Percentiles rank a stretch among this genome's conserved stretches.
Evolutionary conservation across 768 basidiomycete genomes (phyloP).

Genomic region (Suillus placidus): DNA sequence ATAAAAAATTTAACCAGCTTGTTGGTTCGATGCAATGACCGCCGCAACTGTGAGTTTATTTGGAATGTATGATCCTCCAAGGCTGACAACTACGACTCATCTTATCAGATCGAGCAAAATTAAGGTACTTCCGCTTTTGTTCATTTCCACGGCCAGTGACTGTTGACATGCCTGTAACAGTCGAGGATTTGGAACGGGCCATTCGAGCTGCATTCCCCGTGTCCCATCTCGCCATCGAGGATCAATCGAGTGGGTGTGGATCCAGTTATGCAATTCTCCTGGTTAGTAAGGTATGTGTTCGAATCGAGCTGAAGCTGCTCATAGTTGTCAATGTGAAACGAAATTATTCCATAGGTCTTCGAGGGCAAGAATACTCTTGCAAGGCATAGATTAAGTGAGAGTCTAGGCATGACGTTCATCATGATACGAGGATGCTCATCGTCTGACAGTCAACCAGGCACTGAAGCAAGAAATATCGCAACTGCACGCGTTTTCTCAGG

Average conservation of each 20-base stretch:
- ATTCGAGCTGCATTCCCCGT: constrained; percentile 68
- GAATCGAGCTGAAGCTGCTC: constrained; percentile 1
- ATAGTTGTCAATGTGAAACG: constrained; percentile 5
- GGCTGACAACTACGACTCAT: constrained; percentile 4
- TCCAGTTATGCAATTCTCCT: constrained; percentile 74
- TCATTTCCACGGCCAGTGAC: constrained; percentile 9
- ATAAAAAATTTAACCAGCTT: too few relatives aligned
- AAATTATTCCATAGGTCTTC: constrained; percentile 52
- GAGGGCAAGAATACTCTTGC: constrained; percentile 82
- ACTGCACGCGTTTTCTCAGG: constrained; percentile 91
- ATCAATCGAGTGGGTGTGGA: constrained; percentile 81
- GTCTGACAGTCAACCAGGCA: constrained; percentile 66
- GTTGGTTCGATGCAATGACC: too few relatives aligned
- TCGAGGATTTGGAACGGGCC: constrained; percentile 57
- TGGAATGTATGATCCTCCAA: too few relatives aligned
- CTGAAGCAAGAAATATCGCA: constrained; percentile 74
- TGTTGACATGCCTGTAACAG: constrained; percentile 60
- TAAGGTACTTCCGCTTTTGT: constrained; percentile 14
- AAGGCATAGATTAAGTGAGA: constrained; percentile 67
- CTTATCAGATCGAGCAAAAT: constrained; percentile 29
- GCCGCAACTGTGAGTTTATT: too few relatives aligned
- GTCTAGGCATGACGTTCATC: neutral
- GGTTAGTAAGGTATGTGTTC: constrained; percentile 66
- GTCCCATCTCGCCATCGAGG: constrained; percentile 70
- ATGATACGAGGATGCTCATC: constrained; percentile 15